Evolutionary conservation across 805 yeast species (phyloP), one percentile per base, ranked within the genome.

Genomic region (Nematodospora valgi): DNA sequence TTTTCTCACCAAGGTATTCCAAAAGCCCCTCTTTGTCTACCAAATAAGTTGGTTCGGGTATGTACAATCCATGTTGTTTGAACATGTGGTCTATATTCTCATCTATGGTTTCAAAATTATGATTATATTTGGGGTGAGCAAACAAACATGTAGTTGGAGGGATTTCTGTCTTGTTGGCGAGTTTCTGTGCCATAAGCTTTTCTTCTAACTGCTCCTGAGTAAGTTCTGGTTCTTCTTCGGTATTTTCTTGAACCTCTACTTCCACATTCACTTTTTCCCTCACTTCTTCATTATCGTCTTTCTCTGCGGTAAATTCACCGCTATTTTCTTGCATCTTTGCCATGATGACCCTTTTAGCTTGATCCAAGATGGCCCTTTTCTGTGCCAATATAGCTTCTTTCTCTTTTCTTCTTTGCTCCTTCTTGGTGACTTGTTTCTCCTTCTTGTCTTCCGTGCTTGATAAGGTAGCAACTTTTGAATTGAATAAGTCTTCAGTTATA

Each of bases 41-140:
- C 31, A 93, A 67, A 49, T 76, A 88, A 11, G 76, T 70, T 41
- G 70, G 65, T 56, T 93, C 97, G 1, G 98, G 98, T 5, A 93
- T 72, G 43, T 82, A 93, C 27, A 93, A 68, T 2, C 98, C 98
- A 58, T 85, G 96, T 23, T 58, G 65, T 39, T 70, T 71, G 51
- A 76, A 79, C 95, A 93, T 83, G 57, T 93, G 96, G 19, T 68
- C 70, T 20, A 83, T 49, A 36, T 67, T 66, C 19, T 57, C 70
- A 5, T 74, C 77, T 12, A 70, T 44, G 17, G 58, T 52, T 9
- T 45, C 52, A 34, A 68, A 70, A 11, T 43, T 38, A 31, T 59
- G 51, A 24, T 62, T 53, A 19, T 49, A 44, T 27, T 61, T 65
- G 8, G 58, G 54, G 28, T 63, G 63, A 38, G 80, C 74, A 46